Evolutionary conservation across 306 rosid species (phyloP).

Genomic region (Vigna mungo): DNA sequence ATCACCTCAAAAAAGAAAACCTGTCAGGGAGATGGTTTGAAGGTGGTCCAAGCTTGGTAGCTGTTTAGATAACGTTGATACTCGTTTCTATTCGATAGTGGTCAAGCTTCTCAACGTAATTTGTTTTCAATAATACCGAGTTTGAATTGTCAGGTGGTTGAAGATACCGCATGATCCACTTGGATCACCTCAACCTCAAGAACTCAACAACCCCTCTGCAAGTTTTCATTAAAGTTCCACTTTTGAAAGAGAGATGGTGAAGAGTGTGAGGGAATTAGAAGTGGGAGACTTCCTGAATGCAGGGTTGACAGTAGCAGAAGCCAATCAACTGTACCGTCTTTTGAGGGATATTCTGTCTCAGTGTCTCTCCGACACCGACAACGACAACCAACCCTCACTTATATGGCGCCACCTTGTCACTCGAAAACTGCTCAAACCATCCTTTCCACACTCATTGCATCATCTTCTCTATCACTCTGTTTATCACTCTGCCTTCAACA

Average conservation of each 20-base stretch:
- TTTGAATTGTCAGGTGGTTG: too few relatives aligned
- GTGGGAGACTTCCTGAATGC: slow-evolving; percentile 59
- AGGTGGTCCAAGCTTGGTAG: too few relatives aligned
- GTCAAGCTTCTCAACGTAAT: too few relatives aligned
- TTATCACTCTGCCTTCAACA: slow-evolving; percentile 51
- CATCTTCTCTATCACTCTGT: slow-evolving; percentile 67
- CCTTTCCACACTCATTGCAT: slow-evolving; percentile 63
- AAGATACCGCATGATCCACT: too few relatives aligned
- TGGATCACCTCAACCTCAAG: too few relatives aligned
- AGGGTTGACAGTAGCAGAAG: slow-evolving; percentile 60
- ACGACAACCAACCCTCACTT: slow-evolving; percentile 36
- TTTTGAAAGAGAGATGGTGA: slow-evolving; percentile 37
- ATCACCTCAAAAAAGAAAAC: too few relatives aligned
- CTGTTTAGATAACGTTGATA: too few relatives aligned
- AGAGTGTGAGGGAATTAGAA: slow-evolving; percentile 53
- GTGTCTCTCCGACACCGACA: slow-evolving; percentile 4
- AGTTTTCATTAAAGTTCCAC: too few relatives aligned
- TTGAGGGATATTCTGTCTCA: slow-evolving; percentile 41
- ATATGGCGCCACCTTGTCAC: slow-evolving; percentile 65
- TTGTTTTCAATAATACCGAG: too few relatives aligned
- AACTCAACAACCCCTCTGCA: too few relatives aligned
- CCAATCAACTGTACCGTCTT: slow-evolving; percentile 46
- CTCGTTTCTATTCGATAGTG: too few relatives aligned
- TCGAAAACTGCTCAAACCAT: slow-evolving; percentile 65
- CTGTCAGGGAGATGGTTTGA: too few relatives aligned